Percentiles rank a stretch among this genome's conserved stretches.
phyloP scores from a whole-genome alignment of 768 basidiomycete species.

The Boletus vermiculosoides region DNA sequence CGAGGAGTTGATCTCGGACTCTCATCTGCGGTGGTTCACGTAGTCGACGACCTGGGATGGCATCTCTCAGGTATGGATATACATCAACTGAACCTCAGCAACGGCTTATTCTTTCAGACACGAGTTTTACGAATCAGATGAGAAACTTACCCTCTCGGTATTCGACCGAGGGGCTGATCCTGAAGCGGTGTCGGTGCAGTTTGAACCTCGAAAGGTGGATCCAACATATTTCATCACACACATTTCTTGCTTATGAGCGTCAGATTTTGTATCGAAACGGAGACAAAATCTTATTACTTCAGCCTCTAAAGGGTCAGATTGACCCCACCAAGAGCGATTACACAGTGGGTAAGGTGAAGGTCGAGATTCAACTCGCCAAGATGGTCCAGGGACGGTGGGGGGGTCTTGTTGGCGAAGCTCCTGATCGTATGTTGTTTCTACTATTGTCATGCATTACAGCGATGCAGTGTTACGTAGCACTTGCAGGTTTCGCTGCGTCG shows the following conservation, averaged over 20 bases:
- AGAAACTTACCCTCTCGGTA: slow-evolving; percentile 66
- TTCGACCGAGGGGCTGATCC: slow-evolving; percentile 79
- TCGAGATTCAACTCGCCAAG: slow-evolving; percentile 82
- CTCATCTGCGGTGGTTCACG: background rate
- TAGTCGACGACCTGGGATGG: slow-evolving; percentile 19
- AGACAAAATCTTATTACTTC: slow-evolving; percentile 66
- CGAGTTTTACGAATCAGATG: slow-evolving; percentile 88
- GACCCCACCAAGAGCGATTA: slow-evolving; percentile 58
- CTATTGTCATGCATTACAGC: background rate
- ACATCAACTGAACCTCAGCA: background rate
- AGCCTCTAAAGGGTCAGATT: slow-evolving; percentile 83
- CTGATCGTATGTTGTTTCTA: slow-evolving; percentile 57
- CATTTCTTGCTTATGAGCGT: slow-evolving; percentile 2
- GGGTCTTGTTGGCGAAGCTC: slow-evolving; percentile 66
- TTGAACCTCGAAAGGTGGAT: slow-evolving; percentile 63
- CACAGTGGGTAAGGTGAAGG: slow-evolving; percentile 80
- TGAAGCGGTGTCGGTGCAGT: slow-evolving; percentile 55
- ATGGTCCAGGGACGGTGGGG: slow-evolving; percentile 70
- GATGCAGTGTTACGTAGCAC: slow-evolving; percentile 11
- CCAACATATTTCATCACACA: background rate
- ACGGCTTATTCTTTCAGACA: slow-evolving; percentile 45
- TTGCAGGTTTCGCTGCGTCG: slow-evolving; percentile 28
- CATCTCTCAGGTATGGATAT: slow-evolving; percentile 27
- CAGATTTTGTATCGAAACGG: slow-evolving; percentile 53
- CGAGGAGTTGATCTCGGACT: background rate